Conservation (phyloP, 495 filamentous ascomycete genomes). For the Chaetomium cochliodes region DNA sequence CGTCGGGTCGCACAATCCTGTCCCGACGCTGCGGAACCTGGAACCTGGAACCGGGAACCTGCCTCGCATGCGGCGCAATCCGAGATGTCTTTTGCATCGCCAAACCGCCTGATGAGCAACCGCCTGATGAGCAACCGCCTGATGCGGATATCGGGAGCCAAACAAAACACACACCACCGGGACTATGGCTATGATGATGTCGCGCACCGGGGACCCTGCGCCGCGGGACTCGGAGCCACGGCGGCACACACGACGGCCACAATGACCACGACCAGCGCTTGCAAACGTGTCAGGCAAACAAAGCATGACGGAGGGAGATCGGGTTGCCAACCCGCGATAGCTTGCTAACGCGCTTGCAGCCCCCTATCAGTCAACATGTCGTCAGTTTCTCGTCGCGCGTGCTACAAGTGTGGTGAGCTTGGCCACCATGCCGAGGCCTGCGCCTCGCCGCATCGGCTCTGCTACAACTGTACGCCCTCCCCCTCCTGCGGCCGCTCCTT, state of each 20-base stretch:
- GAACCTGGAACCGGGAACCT: not conserved
- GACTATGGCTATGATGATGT: not conserved
- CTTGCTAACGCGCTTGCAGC: constrained; percentile 15
- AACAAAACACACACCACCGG: not conserved
- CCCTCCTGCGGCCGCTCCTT: not conserved
- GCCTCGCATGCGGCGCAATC: not conserved
- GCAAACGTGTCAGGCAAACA: constrained; percentile 20
- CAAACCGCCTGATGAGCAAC: not conserved
- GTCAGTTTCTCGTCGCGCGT: constrained; percentile 93
- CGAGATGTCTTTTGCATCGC: not conserved
- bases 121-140: not conserved
- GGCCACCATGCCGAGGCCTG: constrained; percentile 99
- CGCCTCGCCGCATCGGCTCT: constrained; percentile 92
- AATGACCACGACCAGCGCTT: not conserved
- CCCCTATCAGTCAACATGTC: constrained; percentile 58
- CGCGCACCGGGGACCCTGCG: not conserved
- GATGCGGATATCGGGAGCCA: not conserved
- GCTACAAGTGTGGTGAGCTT: constrained; percentile 99
- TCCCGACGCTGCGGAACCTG: constrained; percentile 1
- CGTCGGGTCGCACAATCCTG: constrained; percentile 16
- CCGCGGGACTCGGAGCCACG: not conserved
- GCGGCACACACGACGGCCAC: not conserved
- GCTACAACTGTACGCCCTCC: constrained; percentile 83
- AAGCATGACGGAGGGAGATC: not conserved
- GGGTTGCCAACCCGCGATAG: not conserved